These are phyloP conservation scores for Setaria italica DNA, from an alignment of 202 grass and related monocot genomes.

Conservation along the genomic window DNA sequence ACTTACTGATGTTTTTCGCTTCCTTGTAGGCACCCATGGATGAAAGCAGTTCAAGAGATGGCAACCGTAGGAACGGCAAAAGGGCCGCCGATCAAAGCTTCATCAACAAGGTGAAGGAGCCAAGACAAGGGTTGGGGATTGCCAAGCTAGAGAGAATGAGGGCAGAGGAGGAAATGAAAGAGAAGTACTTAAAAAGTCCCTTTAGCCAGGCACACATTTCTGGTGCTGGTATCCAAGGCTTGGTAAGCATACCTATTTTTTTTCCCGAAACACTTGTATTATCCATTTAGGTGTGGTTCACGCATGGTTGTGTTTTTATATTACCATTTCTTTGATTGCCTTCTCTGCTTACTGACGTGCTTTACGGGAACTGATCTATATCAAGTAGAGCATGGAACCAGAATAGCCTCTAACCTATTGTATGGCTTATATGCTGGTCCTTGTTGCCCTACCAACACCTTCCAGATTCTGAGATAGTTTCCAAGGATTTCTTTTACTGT, in stretches of 20 bases:
- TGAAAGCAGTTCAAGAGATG: background rate
- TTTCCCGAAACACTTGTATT: background rate
- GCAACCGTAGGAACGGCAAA: background rate
- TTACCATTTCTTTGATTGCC: background rate
- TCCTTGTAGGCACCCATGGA: conserved; percentile 16
- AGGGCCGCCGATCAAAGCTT: background rate
- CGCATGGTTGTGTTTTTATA: too few species aligned
- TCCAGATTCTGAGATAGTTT: too few species aligned
- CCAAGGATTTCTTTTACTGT: too few species aligned
- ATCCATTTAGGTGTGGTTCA: too few species aligned
- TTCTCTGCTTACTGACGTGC: too few species aligned
- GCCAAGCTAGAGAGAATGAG: conserved; percentile 34
- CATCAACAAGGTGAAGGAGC: background rate
- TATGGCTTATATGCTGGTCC: background rate
- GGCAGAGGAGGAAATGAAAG: background rate
- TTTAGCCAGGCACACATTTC: background rate
- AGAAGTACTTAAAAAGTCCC: background rate
- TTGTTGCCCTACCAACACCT: background rate
- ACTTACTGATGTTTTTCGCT: background rate
- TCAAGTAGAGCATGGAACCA: background rate
- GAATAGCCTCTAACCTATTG: background rate
- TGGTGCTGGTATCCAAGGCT: background rate
- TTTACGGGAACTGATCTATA: background rate
- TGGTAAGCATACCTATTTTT: background rate
- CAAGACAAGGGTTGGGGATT: background rate